Evolutionary conservation across 1,284 basidiomycete species (phyloP), one percentile per base, ranked within the genome.

Genomic region (Mycosarcoma mackinlayi): DNA sequence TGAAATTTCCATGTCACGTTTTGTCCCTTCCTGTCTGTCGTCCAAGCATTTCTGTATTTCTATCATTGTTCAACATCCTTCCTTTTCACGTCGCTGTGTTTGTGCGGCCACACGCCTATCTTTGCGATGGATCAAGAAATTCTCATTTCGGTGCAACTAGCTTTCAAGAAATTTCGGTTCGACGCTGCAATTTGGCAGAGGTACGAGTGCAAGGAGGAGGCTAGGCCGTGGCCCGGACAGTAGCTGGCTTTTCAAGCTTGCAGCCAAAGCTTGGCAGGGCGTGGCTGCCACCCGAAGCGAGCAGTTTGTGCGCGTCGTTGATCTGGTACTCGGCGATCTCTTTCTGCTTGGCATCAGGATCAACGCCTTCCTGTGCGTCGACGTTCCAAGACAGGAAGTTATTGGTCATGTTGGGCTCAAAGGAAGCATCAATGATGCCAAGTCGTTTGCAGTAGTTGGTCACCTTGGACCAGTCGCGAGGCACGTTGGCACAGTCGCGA

Each of bases 401-500:
- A 60, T 84, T 84, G 61, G 84, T 84, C 73, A 78, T 81, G 74
- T 84, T 84, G 39, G 76, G 76, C 58, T 78, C 64, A 53, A 84
- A 84, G 45, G 65, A 69, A 3, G 63, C 53, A 18, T 61, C 62
- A 37, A 84, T 78, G 49, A 84, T 77, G 11, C 77, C 77, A n/a
- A 84, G 80, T 19, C 83, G 73, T 69, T 84, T 83, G 64, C 76
- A 82, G 71, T 84, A 84, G 58, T 74, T 76, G 54, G 80, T 83
- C 44, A 83, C 81, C 76, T 83, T 79, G 51, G 54, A 51, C 76
- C 76, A 79, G 53, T 79, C 77, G 42, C 61, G 66, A 30, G 68
- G 77, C 14, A 67, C 75, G 39, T 77, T 77, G 27, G 75, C 73
- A 24, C 67, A 72, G 64, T 84, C 83, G 9, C 62, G 60, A 30